Conservation (phyloP, 306 rosid genomes). For the Erythrophleum fordii region DNA sequence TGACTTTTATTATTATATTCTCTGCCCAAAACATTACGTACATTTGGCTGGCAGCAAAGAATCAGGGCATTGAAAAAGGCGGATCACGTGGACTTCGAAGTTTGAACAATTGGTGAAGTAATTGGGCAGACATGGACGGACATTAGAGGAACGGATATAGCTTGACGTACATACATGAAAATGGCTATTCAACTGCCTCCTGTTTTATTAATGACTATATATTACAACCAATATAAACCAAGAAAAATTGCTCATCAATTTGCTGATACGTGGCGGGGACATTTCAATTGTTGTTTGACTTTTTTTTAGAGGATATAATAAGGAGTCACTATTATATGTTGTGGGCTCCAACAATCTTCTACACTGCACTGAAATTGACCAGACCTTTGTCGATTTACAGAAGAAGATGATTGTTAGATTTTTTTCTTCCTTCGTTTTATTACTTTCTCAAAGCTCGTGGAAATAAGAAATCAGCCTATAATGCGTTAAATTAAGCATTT, state of each 20-base stretch:
- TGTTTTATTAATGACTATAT: constrained; percentile 9
- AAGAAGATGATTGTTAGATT: too few species aligned
- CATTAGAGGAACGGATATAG: background rate
- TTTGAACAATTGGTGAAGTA: background rate
- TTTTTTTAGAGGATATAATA: too few species aligned
- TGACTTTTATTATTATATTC: too few species aligned
- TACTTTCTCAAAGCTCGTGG: too few species aligned
- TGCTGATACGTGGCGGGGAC: too few species aligned
- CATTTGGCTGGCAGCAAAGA: too few species aligned
- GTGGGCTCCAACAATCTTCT: background rate
- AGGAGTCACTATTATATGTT: too few species aligned
- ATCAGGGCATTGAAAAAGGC: too few species aligned
- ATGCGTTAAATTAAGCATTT: too few species aligned
- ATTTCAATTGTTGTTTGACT: background rate
- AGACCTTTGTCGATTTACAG: background rate
- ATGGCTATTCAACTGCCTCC: constrained; percentile 40
- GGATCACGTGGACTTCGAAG: background rate
- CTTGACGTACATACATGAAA: constrained; percentile 39
- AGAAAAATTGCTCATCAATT: background rate
- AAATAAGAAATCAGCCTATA: too few species aligned
- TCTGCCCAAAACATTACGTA: too few species aligned
- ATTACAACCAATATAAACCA: background rate
- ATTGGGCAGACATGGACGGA: constrained; percentile 21
- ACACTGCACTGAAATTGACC: background rate
- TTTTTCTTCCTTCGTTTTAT: too few species aligned